Conservation (phyloP, 225 moss, liverwort and hornwort genomes). For the Ulota crispa region DNA sequence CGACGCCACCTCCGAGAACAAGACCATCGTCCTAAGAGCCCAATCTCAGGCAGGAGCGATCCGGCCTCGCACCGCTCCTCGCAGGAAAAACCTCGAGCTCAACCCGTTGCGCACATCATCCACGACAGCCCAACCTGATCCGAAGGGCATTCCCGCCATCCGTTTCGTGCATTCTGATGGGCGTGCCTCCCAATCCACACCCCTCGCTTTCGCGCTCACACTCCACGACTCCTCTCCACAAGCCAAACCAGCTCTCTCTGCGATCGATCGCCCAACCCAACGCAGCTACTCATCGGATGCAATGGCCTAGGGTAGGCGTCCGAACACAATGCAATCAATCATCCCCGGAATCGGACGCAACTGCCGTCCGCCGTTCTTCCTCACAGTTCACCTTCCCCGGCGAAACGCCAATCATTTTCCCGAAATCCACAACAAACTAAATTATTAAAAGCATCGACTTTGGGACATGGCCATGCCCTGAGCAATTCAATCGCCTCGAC, state of each 20-base stretch:
- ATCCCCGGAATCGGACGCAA: neutral
- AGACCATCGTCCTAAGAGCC: neutral
- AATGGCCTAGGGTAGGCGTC: neutral
- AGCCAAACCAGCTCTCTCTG: neutral
- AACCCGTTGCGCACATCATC: neutral
- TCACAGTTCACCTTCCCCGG: neutral
- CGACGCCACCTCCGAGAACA: neutral
- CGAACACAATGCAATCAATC: neutral
- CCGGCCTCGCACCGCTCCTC: neutral
- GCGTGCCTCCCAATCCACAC: neutral
- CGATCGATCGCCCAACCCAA: neutral
- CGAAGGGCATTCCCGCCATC: neutral
- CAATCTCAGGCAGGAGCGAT: neutral
- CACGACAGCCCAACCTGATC: conserved; percentile 8
- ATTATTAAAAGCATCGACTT: neutral
- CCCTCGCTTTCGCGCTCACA: neutral
- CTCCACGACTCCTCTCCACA: neutral
- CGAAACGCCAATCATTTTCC: neutral
- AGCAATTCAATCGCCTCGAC: neutral
- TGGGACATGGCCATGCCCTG: neutral
- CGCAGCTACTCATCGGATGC: neutral
- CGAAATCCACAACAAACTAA: neutral
- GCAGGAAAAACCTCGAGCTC: neutral
- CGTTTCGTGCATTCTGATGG: neutral
- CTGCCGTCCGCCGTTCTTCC: neutral